phyloP scores from a whole-genome alignment of 106 monocot genomes.

The Allium fistulosum region DNA sequence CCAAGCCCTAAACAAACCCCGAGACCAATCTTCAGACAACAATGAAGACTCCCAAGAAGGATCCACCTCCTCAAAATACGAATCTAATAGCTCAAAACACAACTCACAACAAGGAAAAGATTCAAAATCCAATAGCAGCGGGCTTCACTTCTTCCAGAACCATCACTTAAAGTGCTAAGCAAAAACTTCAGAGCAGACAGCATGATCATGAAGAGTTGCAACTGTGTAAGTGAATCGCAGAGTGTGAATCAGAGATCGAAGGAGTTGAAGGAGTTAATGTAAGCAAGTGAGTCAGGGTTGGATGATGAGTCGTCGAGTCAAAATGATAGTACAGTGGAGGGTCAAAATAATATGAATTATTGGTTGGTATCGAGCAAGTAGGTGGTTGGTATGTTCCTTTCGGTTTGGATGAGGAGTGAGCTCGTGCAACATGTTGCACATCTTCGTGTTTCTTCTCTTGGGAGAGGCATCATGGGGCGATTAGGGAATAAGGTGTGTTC shows the following conservation, averaged over 20 bases:
- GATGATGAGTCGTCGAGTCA: slow-evolving; percentile 34
- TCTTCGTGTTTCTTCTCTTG: slow-evolving; percentile 58
- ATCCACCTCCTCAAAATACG: not conserved
- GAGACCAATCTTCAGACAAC: not conserved
- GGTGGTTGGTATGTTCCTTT: slow-evolving; percentile 92
- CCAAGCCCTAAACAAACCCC: slow-evolving; percentile 67
- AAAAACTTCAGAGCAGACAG: slow-evolving; percentile 43
- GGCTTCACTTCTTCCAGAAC: slow-evolving; percentile 59
- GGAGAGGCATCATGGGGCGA: slow-evolving; percentile 90
- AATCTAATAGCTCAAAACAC: not conserved
- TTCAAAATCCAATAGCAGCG: slow-evolving; percentile 21
- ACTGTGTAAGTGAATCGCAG: slow-evolving; percentile 32
- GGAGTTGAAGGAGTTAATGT: slow-evolving; percentile 51
- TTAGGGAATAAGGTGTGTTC: slow-evolving; percentile 80
- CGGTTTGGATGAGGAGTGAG: slow-evolving; percentile 82
- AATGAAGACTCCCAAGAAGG: no score
- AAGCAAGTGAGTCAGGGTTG: slow-evolving; percentile 19
- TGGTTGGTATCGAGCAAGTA: slow-evolving; percentile 78
- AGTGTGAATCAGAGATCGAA: slow-evolving; percentile 14
- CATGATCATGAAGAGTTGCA: slow-evolving; percentile 52
- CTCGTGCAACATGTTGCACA: slow-evolving; percentile 74
- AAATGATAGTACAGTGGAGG: not conserved
- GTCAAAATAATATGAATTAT: slow-evolving; percentile 22
- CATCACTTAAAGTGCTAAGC: slow-evolving; percentile 64
- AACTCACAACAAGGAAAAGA: slow-evolving; percentile 18